Evolutionary conservation across 2,329 filamentous ascomycete species (phyloP).

Genomic region (Shiraia sp.): DNA sequence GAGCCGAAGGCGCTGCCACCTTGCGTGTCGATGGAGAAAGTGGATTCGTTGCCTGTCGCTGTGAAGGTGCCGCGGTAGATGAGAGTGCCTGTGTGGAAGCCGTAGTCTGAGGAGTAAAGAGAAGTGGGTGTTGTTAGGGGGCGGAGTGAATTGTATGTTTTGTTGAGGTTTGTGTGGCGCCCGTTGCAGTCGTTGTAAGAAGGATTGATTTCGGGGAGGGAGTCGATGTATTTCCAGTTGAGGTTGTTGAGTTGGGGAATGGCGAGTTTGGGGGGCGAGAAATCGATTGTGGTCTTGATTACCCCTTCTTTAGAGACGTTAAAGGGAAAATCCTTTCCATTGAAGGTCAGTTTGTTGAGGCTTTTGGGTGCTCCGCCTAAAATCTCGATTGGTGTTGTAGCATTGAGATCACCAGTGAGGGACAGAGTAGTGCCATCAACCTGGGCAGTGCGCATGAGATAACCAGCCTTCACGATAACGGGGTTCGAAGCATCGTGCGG

Average conservation of each 20-base stretch:
- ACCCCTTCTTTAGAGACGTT: constrained; percentile 49
- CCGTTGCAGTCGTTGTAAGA: constrained; percentile 72
- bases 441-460: constrained; percentile 65
- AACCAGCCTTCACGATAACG: constrained; percentile 66
- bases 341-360: constrained; percentile 64
- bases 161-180: constrained; percentile 61
- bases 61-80: constrained; percentile 72
- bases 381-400: constrained; percentile 68
- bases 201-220: constrained; percentile 68
- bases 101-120: constrained; percentile 73
- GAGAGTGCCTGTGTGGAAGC: constrained; percentile 70
- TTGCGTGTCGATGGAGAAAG: constrained; percentile 62
- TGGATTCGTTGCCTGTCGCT: constrained; percentile 63
- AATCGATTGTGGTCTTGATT: constrained; percentile 58
- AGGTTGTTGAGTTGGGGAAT: constrained; percentile 63
- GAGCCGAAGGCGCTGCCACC: constrained; percentile 71
- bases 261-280: constrained; percentile 53
- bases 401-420: constrained; percentile 73
- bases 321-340: constrained; percentile 52
- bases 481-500: constrained; percentile 34
- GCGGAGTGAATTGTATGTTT: constrained; percentile 63
- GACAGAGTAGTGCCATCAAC: constrained; percentile 61
- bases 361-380: constrained; percentile 62
- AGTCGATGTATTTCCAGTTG: constrained; percentile 71
- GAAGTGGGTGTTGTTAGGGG: constrained; percentile 63